Conservation (phyloP, 768 basidiomycete genomes). For the Trametes cinnabarina region DNA sequence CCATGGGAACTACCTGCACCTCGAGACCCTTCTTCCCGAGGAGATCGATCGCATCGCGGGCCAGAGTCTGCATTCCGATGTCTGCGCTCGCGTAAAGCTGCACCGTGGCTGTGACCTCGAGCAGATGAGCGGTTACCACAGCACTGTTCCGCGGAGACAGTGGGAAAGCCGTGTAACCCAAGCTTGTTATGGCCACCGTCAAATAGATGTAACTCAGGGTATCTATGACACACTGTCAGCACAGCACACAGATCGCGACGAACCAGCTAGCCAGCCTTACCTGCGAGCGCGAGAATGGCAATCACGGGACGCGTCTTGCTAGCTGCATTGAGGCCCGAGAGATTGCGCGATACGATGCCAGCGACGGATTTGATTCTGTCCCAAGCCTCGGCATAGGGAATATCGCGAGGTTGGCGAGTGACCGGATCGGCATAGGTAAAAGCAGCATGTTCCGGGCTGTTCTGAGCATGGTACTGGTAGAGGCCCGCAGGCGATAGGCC, state of each 20-base stretch:
- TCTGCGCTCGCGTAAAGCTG: background rate
- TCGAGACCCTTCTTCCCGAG: background rate
- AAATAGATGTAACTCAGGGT: constrained; percentile 17
- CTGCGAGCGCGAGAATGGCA: constrained; percentile 20
- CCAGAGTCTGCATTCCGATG: constrained; percentile 1
- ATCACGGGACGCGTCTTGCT: constrained; percentile 19
- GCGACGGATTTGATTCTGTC: constrained; percentile 27
- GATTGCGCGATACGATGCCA: constrained; percentile 9
- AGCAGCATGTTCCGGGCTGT: constrained; percentile 34
- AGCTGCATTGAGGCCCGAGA: background rate
- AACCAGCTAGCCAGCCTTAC: background rate
- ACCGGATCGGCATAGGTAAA: constrained; percentile 27
- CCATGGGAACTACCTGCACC: constrained; percentile 3
- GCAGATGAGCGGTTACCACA: constrained; percentile 29
- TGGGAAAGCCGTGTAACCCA: constrained; percentile 30
- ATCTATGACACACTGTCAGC: constrained; percentile 26
- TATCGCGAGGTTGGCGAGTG: constrained; percentile 8
- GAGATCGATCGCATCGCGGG: background rate
- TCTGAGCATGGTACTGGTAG: constrained; percentile 34
- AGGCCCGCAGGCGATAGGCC: constrained; percentile 33
- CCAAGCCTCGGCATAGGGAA: constrained; percentile 28
- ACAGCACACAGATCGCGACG: background rate
- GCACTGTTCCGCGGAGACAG: constrained; percentile 34
- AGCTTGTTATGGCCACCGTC: constrained; percentile 21
- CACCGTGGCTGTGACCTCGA: background rate